Conservation (phyloP, 495 filamentous ascomycete genomes). For the Choiromyces venosus region DNA sequence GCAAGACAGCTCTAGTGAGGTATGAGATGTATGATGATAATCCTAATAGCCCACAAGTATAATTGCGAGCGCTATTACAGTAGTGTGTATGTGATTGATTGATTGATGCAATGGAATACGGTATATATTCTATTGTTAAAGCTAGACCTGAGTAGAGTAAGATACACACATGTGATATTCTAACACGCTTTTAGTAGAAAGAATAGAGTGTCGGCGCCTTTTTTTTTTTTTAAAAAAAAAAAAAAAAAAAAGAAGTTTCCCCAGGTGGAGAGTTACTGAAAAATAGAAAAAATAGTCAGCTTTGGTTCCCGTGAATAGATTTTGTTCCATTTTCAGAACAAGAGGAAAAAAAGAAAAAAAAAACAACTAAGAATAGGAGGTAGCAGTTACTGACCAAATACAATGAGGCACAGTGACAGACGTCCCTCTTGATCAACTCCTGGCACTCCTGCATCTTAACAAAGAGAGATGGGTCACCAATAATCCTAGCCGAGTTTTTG, state of each 20-base stretch:
- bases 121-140: neutral
- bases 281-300: constrained; percentile 23
- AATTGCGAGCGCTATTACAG: neutral
- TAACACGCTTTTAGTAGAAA: neutral
- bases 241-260: neutral
- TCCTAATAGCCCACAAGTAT: neutral
- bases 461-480: constrained; percentile 90
- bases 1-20: neutral
- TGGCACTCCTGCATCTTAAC: constrained; percentile 94
- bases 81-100: too few species aligned
- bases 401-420: constrained; percentile 79
- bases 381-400: constrained; percentile 58
- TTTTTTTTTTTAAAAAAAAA: too few species aligned
- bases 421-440: constrained; percentile 94
- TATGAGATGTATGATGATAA: too few species aligned
- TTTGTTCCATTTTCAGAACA: constrained; percentile 12
- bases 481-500: constrained; percentile 91
- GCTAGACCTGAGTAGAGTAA: neutral
- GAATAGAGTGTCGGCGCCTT: neutral
- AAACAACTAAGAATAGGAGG: neutral
- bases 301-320: neutral
- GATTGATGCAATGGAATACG: neutral
- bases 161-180: constrained; percentile 2
- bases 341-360: too few species aligned
- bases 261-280: constrained; percentile 32